Percentiles rank a stretch among this genome's conserved stretches.
phyloP scores from a whole-genome alignment of 257 asterid species.

The Solanum lignicaule region DNA sequence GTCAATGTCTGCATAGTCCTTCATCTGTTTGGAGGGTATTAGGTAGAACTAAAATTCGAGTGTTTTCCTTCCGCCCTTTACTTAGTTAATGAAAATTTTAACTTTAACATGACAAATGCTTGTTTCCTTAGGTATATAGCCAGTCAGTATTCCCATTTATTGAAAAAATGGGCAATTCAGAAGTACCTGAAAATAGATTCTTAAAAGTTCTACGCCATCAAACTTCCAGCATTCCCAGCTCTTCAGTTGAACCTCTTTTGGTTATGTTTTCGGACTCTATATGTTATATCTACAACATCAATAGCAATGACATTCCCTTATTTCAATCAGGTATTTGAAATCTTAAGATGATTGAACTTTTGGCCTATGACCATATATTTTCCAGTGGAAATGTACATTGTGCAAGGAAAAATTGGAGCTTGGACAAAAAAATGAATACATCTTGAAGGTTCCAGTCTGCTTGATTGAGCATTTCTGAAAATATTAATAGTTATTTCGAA shows the following conservation, averaged over 20 bases:
- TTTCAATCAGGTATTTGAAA: conserved; percentile 57
- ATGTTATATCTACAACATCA: conserved; percentile 44
- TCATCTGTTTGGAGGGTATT: conserved; percentile 58
- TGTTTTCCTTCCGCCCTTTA: background rate
- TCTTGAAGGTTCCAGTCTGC: conserved; percentile 40
- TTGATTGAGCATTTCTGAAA: conserved; percentile 2
- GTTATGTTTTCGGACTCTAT: conserved; percentile 41
- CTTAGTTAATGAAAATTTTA: background rate
- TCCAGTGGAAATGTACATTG: conserved; percentile 53
- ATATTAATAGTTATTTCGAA: no score
- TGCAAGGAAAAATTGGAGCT: conserved; percentile 29
- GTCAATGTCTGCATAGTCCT: conserved; percentile 52
- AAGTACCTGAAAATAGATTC: conserved; percentile 22
- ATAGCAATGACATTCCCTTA: conserved; percentile 48
- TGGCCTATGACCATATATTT: conserved; percentile 64
- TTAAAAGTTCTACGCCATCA: conserved; percentile 23
- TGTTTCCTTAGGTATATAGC: conserved; percentile 35
- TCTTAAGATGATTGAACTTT: conserved; percentile 49
- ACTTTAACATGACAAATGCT: background rate
- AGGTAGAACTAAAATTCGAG: conserved; percentile 17
- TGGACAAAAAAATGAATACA: conserved; percentile 42
- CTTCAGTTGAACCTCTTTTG: conserved; percentile 41
- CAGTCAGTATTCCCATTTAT: conserved; percentile 44
- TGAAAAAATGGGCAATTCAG: conserved; percentile 26
- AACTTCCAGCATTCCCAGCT: conserved; percentile 36